Percentiles rank a stretch among this genome's conserved stretches.
Evolutionary conservation across 768 basidiomycete genomes (phyloP).

Genomic region (Mycena pura): DNA sequence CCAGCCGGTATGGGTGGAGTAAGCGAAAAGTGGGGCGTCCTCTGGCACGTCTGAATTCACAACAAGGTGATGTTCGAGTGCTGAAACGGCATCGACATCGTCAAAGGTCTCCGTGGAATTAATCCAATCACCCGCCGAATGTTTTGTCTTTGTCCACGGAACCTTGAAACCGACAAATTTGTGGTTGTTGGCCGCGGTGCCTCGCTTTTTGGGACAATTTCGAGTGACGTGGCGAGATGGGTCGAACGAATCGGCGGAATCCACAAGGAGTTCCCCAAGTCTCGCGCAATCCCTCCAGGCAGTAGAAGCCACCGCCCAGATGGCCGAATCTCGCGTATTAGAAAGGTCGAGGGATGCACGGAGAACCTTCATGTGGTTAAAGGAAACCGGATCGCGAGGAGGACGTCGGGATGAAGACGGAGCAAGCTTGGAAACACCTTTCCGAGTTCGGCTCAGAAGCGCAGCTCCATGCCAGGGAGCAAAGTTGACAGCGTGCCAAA

Average conservation of each 20-base stretch:
- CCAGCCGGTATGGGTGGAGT: constrained; percentile 21
- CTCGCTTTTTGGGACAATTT: too few relatives aligned
- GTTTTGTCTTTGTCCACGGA: constrained; percentile 40
- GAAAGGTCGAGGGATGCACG: constrained; percentile 26
- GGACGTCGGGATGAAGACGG: constrained; percentile 22
- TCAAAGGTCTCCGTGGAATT: constrained; percentile 16
- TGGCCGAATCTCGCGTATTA: constrained; percentile 36
- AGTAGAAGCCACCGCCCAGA: constrained; percentile 39
- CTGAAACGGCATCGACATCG: constrained; percentile 18
- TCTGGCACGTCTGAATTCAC: constrained; percentile 25
- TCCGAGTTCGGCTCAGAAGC: constrained; percentile 5
- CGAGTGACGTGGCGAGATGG: constrained; percentile 24
- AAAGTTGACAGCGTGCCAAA: constrained; percentile 44
- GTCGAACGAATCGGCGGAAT: constrained; percentile 22
- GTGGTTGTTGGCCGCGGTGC: background rate
- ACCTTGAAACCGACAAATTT: constrained; percentile 32
- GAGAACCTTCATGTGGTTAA: constrained; percentile 34
- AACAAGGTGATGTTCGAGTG: constrained; percentile 31
- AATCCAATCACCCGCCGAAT: constrained; percentile 37
- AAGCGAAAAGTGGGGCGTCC: constrained; percentile 26
- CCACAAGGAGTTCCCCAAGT: constrained; percentile 36
- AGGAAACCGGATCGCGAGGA: constrained; percentile 37
- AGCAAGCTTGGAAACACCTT: constrained; percentile 25
- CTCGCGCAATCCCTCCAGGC: constrained; percentile 45
- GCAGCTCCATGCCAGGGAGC: constrained; percentile 38